phyloP scores from a whole-genome alignment of 768 basidiomycete species.

The Termitomyces sp. region DNA sequence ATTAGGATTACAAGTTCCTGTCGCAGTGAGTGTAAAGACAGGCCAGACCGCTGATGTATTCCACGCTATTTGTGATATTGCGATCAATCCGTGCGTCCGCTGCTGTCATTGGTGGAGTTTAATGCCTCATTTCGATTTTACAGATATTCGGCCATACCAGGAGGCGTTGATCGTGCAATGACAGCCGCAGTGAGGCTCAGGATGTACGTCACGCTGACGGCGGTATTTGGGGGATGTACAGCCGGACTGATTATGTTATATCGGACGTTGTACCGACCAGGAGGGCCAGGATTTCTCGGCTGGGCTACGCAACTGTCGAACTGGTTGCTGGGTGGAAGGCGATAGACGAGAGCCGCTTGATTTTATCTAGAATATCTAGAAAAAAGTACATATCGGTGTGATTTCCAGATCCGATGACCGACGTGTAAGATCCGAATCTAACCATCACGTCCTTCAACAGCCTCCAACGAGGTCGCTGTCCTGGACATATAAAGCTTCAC shows the following conservation, averaged over 20 bases:
- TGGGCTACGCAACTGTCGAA: slow-evolving; percentile 60
- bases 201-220: slow-evolving; percentile 69
- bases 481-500: slow-evolving; percentile 16
- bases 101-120: not conserved
- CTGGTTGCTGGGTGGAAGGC: slow-evolving; percentile 60
- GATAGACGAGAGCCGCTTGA: slow-evolving; percentile 24
- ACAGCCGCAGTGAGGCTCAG: slow-evolving; percentile 62
- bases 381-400: not conserved
- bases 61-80: slow-evolving; percentile 78
- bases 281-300: slow-evolving; percentile 41
- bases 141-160: slow-evolving; percentile 68
- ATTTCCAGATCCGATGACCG: slow-evolving; percentile 26
- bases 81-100: slow-evolving; percentile 78
- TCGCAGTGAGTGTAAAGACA: slow-evolving; percentile 87
- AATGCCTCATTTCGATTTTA: not conserved
- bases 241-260: slow-evolving; percentile 68
- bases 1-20: slow-evolving; percentile 86
- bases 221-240: slow-evolving; percentile 66
- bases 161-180: slow-evolving; percentile 77
- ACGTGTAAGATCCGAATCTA: slow-evolving; percentile 43
- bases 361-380: not conserved
- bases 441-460: slow-evolving; percentile 14
- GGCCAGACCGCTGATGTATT: slow-evolving; percentile 85
- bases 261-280: slow-evolving; percentile 63
- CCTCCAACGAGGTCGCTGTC: slow-evolving; percentile 10